Base-by-base conservation (phyloP, 78 protist genomes). In the Dictyostelium capitatum region DNA sequence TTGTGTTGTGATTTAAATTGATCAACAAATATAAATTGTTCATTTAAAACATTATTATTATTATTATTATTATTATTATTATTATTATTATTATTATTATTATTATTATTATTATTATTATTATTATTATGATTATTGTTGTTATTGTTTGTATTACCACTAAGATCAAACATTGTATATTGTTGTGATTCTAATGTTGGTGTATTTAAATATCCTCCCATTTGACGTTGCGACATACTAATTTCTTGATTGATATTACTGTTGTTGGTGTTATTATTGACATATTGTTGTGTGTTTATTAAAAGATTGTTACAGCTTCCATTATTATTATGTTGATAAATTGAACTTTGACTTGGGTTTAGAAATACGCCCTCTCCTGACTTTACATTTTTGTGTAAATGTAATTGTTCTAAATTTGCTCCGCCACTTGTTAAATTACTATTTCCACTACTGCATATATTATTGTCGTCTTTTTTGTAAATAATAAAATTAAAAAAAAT, bases 51-150 rank as follows among this genome's bases (percentile, higher is more conserved):
- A 64, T 28, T 64, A n/a, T 19, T 64, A 20, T 14, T 62, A 62
- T 62, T 62, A 62, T 62, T 62, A 62, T 62, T 62, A 62, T 14
- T 14, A 62, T 62, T 62, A 62, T 62, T 62, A 62, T 62, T 67
- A 67, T 67, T 67, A 67, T 32, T 67, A 67, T 32, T 67, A 67
- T 32, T 67, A 32, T 67, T 67, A 32, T 64, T 64, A 64, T 64
- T 64, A 64, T 64, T 64, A 64, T 64, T 64, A 28, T 64, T 64
- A 64, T 64, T 64, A 64, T 64, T 64, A 64, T 65, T 30, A 70
- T 6, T 70, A 70, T 41, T 70, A 70, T 70, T 70, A 70, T 41
- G 30, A 43, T 43, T 70, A 43, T 72, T 72, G 43, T 72, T 72
- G 43, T 46, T 65, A 65, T 30, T 30, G 28, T 65, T 65, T 28